These are phyloP conservation scores for Warburgia ugandensis DNA, from an alignment of 164 flowering plant genomes.

Conservation along the genomic window DNA sequence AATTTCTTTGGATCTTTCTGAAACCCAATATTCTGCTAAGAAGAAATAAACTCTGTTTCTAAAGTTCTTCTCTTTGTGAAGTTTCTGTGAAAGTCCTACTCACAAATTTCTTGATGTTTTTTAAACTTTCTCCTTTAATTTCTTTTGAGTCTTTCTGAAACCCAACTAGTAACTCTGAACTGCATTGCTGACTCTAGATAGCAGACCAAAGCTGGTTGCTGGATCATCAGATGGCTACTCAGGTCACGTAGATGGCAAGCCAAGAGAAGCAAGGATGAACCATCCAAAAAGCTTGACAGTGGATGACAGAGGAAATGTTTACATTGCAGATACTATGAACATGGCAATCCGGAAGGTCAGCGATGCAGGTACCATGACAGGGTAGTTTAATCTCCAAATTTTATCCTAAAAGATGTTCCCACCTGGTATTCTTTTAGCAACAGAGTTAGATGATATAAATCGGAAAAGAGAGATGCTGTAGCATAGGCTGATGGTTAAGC, in stretches of 20 bases:
- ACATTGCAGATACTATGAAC: slow-evolving; percentile 61
- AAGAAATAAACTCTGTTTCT: too few species aligned
- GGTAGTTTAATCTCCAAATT: too few species aligned
- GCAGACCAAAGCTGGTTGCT: slow-evolving; percentile 74
- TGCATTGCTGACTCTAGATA: slow-evolving; percentile 42
- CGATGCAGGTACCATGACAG: slow-evolving; percentile 51
- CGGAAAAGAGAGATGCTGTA: too few species aligned
- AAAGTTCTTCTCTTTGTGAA: too few species aligned
- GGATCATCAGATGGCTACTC: slow-evolving; percentile 88
- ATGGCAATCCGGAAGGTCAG: slow-evolving; percentile 95
- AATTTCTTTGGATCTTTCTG: too few species aligned
- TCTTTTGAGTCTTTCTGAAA: neutral
- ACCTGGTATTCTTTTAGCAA: too few species aligned
- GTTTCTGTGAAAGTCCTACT: too few species aligned
- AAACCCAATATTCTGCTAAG: too few species aligned
- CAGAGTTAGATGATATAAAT: too few species aligned
- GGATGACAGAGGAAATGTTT: slow-evolving; percentile 82
- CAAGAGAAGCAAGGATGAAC: slow-evolving; percentile 78
- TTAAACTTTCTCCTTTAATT: slow-evolving; percentile 4
- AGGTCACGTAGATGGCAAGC: slow-evolving; percentile 89
- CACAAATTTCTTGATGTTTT: neutral
- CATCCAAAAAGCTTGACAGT: slow-evolving; percentile 81
- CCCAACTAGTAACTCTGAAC: neutral
- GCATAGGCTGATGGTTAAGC: too few species aligned
- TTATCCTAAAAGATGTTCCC: too few species aligned